Base-by-base conservation (phyloP, 305 asterid species). In the Rubia tinctorum region DNA sequence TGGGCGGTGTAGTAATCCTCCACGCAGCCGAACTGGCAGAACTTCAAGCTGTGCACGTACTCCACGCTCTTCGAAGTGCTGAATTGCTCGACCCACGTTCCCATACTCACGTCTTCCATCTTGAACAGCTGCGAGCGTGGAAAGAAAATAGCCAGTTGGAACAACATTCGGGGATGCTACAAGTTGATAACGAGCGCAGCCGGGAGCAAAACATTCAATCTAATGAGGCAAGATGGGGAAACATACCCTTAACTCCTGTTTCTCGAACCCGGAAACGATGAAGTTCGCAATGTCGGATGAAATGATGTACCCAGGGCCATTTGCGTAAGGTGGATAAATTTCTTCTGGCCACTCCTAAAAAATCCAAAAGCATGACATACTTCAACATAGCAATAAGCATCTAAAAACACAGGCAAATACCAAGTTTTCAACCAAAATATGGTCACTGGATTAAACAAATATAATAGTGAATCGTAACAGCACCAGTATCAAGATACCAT, bases 101-200 rank as follows among this genome's bases (percentile, higher is more conserved):
- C 97, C 89, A 91, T 85, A 82, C 97, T 91, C 65, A 91, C 96
- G 25, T 91, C 97, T 77, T 91, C 97, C 96, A 91, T 91, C 81
- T 91, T 91, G 65, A 91, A 89, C 83, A 91, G 78, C 97, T 91
- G 86, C 80, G 69, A 4, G 71, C 30, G 23, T 15, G 4, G 10
- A 69, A 74, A 3, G 23, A 53, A 39, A 59, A 59, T 2, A 59
- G 8, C 34, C 17, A 22, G 22, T 58, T 58, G 11, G 53, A 15
- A 22, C 40, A 44, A 51, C 17, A 51, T 47, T 47, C 7, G 56
- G 13, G 56, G 56, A 49, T 49, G 17, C 0, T 14, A 6, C 10
- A 65, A 66, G 22, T 42, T 6, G 20, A 10, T 37, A 25, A 51
- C 14, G 10, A 40, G 17, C 4, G 40, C 25, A 47, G 11, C 4